Base-by-base conservation (phyloP, 345 rosid species). In the Adansonia digitata region DNA sequence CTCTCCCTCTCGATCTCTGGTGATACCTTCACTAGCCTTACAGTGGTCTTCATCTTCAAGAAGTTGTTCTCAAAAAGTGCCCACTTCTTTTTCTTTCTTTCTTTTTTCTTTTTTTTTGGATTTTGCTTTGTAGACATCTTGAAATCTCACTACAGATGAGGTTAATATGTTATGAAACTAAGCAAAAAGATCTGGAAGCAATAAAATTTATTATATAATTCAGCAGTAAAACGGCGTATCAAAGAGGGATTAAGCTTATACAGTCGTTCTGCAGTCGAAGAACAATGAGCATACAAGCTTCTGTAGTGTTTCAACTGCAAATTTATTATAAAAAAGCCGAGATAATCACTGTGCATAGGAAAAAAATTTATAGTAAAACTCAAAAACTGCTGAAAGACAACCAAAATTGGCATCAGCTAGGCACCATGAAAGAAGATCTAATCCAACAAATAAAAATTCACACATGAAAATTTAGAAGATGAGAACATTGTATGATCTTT, bases 21-120 rank as follows among this genome's bases (percentile, higher is more conserved):
- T 34, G 67, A 2, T 27, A 48, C 37, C 68, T 5, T 77, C 55
- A 63, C 46, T 55, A 53, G 55, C 49, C 40, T 24, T 66, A 56
- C 64, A 56, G 63, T 61, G 70, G 69, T 77, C 75, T 72, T 63
- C 69, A 64, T 75, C 76, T 73, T 77, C 74, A 74, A 66, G 40
- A 76, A 75, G 29, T 74, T 62, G 51, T 80, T 78, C 74, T 64
- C 57, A 71, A 64, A 83, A 86, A 78, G 77, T 75, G 51, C 43
- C 84, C 79, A 75, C 85, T 85, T 69, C 67, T 57, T 77, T 79
- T 69, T 81, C 78, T 79, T 82, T 79, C 62, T 76, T 82, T 51
- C 70, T 74, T 49, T 45, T 24, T 12, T 64, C 34, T 67, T 39
- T 45, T 31, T 31, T 26, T 73, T 40, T 7, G 9, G 11, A 1